These are phyloP conservation scores for Cystofilobasidium ferigula DNA, from an alignment of 768 basidiomycete species.

Conservation along the genomic window DNA sequence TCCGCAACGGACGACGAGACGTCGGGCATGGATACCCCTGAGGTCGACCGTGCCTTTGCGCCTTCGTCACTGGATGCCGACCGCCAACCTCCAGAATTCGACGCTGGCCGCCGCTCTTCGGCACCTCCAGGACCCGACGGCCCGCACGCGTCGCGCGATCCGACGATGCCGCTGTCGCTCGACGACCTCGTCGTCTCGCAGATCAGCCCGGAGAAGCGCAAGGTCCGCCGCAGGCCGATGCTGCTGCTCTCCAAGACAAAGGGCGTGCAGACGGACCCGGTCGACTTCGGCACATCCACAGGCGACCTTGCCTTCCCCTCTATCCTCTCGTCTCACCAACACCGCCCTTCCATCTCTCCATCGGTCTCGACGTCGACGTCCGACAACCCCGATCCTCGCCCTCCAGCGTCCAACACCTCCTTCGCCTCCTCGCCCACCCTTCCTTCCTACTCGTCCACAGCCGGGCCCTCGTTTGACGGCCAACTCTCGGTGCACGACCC, in stretches of 20 bases:
- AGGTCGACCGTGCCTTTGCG: constrained; percentile 29
- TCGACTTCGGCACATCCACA: constrained; percentile 28
- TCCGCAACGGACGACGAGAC: constrained; percentile 22
- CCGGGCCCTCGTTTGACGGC: not conserved
- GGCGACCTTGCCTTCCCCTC: not conserved
- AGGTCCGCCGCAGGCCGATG: constrained; percentile 32
- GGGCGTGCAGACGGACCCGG: constrained; percentile 58
- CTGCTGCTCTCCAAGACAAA: constrained; percentile 53
- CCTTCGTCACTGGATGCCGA: constrained; percentile 31
- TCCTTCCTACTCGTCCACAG: not conserved
- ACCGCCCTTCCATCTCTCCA: constrained; percentile 3
- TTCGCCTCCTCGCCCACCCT: not conserved
- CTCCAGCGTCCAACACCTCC: not conserved
- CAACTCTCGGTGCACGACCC: constrained; percentile 13
- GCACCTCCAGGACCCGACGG: constrained; percentile 8
- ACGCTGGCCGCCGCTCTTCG: constrained; percentile 26
- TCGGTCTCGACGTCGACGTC: constrained; percentile 1
- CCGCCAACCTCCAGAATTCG: constrained; percentile 31
- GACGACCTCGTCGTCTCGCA: constrained; percentile 11
- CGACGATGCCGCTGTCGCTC: not conserved
- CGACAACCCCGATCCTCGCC: not conserved
- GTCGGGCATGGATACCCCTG: not conserved
- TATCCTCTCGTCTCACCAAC: not conserved
- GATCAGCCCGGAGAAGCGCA: constrained; percentile 26
- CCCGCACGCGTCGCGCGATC: not conserved